Base-by-base conservation (phyloP, 164 flowering plant species). In the Echeveria elegans region DNA sequence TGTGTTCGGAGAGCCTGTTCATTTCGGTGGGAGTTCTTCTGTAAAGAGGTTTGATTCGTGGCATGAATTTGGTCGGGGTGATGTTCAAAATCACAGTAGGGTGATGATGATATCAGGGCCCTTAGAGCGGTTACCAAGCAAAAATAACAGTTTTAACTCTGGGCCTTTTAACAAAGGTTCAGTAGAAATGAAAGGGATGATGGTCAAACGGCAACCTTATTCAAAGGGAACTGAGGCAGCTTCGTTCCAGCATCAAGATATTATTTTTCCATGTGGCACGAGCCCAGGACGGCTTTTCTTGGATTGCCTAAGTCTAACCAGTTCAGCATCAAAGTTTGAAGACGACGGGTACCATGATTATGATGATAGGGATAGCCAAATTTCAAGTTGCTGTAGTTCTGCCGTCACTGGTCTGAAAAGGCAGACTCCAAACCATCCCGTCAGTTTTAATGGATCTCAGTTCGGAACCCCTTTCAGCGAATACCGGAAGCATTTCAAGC, bases 241-340 rank as follows among this genome's bases (percentile, higher is more conserved):
- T 31, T 43, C 68, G 21, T 75, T 81, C 70, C 78, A 75, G 23
- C 76, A 74, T 1, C 90, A 82, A 12, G 86, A 88, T 71, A 71
- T 84, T 36, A 74, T 69, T 61, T 77, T 85, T 67, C 90, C 94
- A 4, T 93, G 98, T 72, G 96, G 84, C 15, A 70, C 85, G 15
- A 85, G 84, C 50, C 96, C 97, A 2, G 88, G 95, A 34, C 81
- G 86, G 75, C 77, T 94, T 65, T 82, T 93, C 69, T 76, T 80
- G 84, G 97, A 89, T n/a, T 94, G 98, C 75, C 88, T 94, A 45
- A 88, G 88, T 70, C 74, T 90, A 64, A 81, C 86, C 67, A 88
- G 85, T 73, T 83, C 94, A 6, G 89, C 75, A 72, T 83, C 86
- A 5, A 82, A 75, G 75, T 67, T 81, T 0, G 86, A 87, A 71